Evolutionary conservation across 2,329 filamentous ascomycete genomes (phyloP).

Genomic region (Daldinia sp.): DNA sequence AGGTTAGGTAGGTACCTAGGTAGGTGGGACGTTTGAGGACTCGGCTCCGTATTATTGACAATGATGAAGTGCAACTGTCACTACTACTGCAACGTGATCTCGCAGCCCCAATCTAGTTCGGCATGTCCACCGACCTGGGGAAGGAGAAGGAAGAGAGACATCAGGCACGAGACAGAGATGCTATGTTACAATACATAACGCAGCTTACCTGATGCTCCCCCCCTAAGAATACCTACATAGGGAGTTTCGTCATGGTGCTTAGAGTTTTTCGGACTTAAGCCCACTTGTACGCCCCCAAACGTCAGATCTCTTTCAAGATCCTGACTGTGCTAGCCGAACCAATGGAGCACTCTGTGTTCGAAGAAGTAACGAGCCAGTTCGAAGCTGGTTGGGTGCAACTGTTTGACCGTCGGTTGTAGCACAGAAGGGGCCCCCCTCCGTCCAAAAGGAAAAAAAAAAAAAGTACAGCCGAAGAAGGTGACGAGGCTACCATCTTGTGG

Average conservation of each 20-base stretch:
- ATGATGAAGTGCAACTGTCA: not conserved
- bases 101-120: conserved; percentile 25
- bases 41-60: conserved; percentile 14
- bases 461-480: conserved; percentile 26
- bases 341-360: conserved; percentile 17
- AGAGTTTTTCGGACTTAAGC: conserved; percentile 27
- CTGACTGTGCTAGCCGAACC: conserved; percentile 37
- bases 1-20: too few species aligned
- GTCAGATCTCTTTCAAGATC: conserved; percentile 40
- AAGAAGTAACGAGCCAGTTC: conserved; percentile 12
- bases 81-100: conserved; percentile 27
- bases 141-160: not conserved
- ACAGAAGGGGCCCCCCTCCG: conserved; percentile 11
- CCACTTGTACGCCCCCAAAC: conserved; percentile 8
- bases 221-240: not conserved
- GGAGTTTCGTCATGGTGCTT: conserved; percentile 22
- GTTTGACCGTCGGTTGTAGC: conserved; percentile 12
- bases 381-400: conserved; percentile 24
- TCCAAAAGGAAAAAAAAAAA: not conserved
- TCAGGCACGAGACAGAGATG: not conserved
- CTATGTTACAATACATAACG: conserved; percentile 12
- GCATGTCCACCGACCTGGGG: conserved; percentile 14
- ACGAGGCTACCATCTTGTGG: conserved; percentile 21
- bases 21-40: too few species aligned
- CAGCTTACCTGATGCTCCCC: not conserved